A percentile compares a stretch with the other conserved stretches of the same genome.
phyloP scores from a whole-genome alignment of 2,329 filamentous ascomycete genomes.

The Aspergillus awamori region DNA sequence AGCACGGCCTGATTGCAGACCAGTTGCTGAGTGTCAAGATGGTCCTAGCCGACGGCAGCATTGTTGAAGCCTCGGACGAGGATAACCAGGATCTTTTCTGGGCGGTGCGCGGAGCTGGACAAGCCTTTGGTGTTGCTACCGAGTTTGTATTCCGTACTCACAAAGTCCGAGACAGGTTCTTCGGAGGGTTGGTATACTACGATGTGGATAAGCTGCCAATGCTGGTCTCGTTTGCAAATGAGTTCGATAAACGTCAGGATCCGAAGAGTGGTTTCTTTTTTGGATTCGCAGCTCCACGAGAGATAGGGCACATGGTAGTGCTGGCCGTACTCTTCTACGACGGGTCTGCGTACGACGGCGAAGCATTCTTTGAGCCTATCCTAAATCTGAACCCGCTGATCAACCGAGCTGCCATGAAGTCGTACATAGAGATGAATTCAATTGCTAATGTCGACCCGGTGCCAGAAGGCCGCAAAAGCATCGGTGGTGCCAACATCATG shows the following conservation, averaged over 20 bases:
- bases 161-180: constrained; percentile 3
- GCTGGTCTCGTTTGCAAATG: constrained; percentile 14
- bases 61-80: constrained; percentile 40
- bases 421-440: constrained; percentile 10
- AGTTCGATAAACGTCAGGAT: constrained; percentile 14
- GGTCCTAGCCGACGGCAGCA: constrained; percentile 31
- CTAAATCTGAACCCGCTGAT: not conserved
- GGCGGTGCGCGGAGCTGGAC: constrained; percentile 47
- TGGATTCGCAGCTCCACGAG: constrained; percentile 10
- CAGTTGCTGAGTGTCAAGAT: not conserved
- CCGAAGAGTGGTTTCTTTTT: constrained; percentile 15
- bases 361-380: constrained; percentile 9
- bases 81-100: constrained; percentile 54
- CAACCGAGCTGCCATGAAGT: constrained; percentile 6
- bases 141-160: constrained; percentile 38
- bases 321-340: constrained; percentile 11
- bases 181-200: constrained; percentile 11
- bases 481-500: constrained; percentile 8
- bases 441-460: constrained; percentile 11
- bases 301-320: not conserved
- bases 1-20: not conserved
- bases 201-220: not conserved
- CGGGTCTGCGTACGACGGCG: not conserved
- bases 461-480: constrained; percentile 13
- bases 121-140: constrained; percentile 47